Base-by-base conservation (phyloP, 1,139 yeast species). In the Arxiozyma heterogenica region DNA sequence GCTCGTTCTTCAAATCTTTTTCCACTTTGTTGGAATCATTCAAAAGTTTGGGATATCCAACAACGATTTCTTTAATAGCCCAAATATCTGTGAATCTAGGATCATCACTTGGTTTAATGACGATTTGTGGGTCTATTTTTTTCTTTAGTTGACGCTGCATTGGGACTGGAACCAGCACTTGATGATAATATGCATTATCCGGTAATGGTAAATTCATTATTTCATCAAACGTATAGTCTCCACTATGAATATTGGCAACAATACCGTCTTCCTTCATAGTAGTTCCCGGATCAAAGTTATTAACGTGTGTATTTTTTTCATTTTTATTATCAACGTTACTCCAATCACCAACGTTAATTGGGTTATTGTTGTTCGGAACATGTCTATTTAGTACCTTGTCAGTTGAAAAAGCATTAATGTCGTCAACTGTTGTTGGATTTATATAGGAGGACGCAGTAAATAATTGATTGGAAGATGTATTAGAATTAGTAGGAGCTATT, bases 101-200 rank as follows among this genome's bases (percentile, higher is more conserved):
- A 22, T 49, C 51, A 21, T 1, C 12, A 27, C 17, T 41, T 17
- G 41, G 21, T 20, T 30, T 21, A 41, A 54, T 52, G 8, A 51
- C 22, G 6, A 53, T 49, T n/a, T 21, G 17, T 9, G 30, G 18
- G n/a, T 54, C 56, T n/a, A 57, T 49, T 18, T 55, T 54, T 39
- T 48, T 57, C 43, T 53, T 43, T 30, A 53, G 51, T 44, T 53
- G 52, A 44, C 59, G 53, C 41, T 57, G 57, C 20, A 60, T 54
- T 3, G 71, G 70, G 9, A 67, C 57, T 41, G 62, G 61, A 21
- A 66, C 65, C 12, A 55, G 54, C 1, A 61, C 58, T 49, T 66
- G 66, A 20, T 59, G 66, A 54, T 65, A 67, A 41, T 58, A 61
- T n/a, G 66, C 60, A 7, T 64, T 67, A 48, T 65, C 67, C 9